Evolutionary conservation across 148 eudicot species (phyloP).

Genomic region (Agrostemma githago): DNA sequence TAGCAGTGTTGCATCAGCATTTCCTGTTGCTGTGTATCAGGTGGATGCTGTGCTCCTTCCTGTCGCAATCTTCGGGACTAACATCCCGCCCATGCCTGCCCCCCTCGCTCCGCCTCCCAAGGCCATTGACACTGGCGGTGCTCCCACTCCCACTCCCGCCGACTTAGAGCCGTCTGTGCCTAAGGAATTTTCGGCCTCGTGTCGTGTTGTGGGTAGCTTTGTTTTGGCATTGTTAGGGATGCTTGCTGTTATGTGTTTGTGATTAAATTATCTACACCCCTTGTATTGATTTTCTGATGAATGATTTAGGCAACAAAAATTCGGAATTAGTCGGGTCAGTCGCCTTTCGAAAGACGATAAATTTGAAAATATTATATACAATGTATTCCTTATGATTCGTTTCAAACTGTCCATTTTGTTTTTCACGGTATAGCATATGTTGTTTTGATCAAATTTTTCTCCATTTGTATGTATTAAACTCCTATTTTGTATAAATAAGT

Average conservation of each 20-base stretch:
- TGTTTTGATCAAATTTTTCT: no score
- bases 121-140: constrained; percentile 34
- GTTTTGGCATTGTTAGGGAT: constrained; percentile 35
- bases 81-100: constrained; percentile 75
- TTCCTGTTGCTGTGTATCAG: constrained; percentile 69
- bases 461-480: no score
- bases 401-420: no score
- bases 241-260: constrained; percentile 33
- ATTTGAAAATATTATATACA: no score
- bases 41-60: constrained; percentile 78
- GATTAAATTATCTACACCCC: neutral
- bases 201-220: constrained; percentile 30
- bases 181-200: constrained; percentile 28
- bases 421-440: no score
- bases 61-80: constrained; percentile 74
- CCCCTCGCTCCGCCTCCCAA: constrained; percentile 79
- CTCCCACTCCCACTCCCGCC: constrained; percentile 9
- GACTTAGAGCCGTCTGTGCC: constrained; percentile 23
- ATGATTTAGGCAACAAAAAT: no score
- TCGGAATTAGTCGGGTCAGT: no score
- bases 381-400: no score
- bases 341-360: no score
- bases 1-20: constrained; percentile 59
- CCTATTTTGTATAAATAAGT: no score
- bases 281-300: no score